Base-by-base conservation (phyloP, 257 asterid genomes). In the Voacanga thouarsii region DNA sequence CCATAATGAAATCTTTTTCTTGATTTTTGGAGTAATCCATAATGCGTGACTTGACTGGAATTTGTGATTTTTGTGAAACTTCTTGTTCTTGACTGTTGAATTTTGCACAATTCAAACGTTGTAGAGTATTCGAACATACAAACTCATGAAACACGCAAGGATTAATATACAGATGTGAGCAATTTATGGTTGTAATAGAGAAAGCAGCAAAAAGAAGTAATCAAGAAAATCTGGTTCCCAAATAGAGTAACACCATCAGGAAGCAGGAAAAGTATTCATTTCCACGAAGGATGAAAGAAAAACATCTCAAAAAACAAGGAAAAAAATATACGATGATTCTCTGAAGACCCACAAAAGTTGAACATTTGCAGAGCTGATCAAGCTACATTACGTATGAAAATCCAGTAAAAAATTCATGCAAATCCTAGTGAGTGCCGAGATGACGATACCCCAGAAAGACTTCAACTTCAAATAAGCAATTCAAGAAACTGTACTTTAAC, bases 381-480 rank as follows among this genome's bases (percentile, higher is more conserved):
- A 68, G 66, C 80, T 44, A 68, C 75, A 74, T 82, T 80, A 85
- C 80, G 87, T 84, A 84, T 76, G 88, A 84, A 41, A 80, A 88
- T 85, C 88, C 72, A 77, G 80, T 65, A 75, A 75, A 83, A 23
- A 77, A 53, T 81, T 78, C 79, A 71, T 64, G 63, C 90, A 82
- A 69, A 83, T 84, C 85, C 70, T 57, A 57, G 33, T 51, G 68
- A 83, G 69, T 77, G 82, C 83, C 77, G 24, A 19, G 39, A 18
- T 44, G 71, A 37, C 39, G 57, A 68, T 67, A 18, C 69, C 26
- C 67, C n/a, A n/a, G 75, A 53, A 67, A 39, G 45, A 56, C 33
- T 43, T 57, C 47, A 37, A 78, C 4, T 56, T 61, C 7, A 61
- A 56, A 41, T 28, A 28, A 9, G 1, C n/a, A 11, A 61, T 30